phyloP scores from a whole-genome alignment of 78 protist genomes.

The Planoprotostelium fungivorum region DNA sequence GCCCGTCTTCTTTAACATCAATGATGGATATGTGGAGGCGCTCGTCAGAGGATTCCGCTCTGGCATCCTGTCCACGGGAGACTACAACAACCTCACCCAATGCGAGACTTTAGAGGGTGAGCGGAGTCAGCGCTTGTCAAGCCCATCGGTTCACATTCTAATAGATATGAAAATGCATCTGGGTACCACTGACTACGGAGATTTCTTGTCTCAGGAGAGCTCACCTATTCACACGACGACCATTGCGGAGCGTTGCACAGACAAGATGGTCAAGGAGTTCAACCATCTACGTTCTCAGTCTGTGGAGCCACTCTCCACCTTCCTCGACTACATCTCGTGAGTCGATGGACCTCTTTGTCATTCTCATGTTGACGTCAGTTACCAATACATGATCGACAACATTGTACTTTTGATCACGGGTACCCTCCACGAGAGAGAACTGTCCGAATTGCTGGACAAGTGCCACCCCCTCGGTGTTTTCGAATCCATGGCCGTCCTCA shows the following conservation, averaged over 20 bases:
- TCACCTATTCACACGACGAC: conserved; percentile 82
- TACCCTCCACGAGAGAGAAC: conserved; percentile 85
- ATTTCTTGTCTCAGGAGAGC: conserved; percentile 89
- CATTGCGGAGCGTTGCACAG: conserved; percentile 46
- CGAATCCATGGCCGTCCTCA: conserved; percentile 76
- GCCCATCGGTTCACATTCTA: background rate
- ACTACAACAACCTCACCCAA: conserved; percentile 91
- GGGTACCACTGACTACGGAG: conserved; percentile 89
- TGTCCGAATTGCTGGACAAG: conserved; percentile 77
- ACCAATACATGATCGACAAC: conserved; percentile 98
- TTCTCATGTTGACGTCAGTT: conserved; percentile 8
- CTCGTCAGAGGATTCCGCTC: conserved; percentile 64
- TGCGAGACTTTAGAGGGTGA: conserved; percentile 93
- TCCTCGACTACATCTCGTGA: conserved; percentile 94
- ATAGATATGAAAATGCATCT: conserved; percentile 92
- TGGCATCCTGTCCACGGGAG: conserved; percentile 77
- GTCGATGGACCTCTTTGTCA: background rate
- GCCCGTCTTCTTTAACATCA: conserved; percentile 69
- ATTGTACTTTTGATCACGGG: conserved; percentile 92
- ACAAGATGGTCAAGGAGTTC: conserved; percentile 75
- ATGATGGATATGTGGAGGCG: conserved; percentile 90
- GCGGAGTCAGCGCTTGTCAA: background rate
- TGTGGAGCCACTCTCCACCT: conserved; percentile 88
- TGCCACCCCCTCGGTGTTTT: conserved; percentile 97
- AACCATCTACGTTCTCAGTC: conserved; percentile 78